A percentile compares a stretch with the other conserved stretches of the same genome.
Evolutionary conservation across 352 stramenopile genomes (phyloP).

Genomic region (Globisporangium carolinianum): DNA sequence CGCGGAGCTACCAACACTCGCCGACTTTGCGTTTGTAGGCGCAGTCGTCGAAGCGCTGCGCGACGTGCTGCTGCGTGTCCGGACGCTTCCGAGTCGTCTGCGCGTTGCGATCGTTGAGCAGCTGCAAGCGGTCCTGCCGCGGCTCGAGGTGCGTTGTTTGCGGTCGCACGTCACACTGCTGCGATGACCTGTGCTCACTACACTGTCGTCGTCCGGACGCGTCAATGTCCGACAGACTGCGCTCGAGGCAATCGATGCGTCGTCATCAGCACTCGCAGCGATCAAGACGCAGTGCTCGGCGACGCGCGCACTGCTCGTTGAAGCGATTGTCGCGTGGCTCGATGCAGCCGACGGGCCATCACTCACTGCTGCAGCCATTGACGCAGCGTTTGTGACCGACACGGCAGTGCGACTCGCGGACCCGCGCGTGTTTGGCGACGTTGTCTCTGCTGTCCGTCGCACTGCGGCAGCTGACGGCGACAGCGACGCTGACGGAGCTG

Average conservation of each 20-base stretch:
- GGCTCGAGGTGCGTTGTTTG: conserved; percentile 35
- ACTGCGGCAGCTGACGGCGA: too few species aligned
- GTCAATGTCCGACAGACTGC: conserved; percentile 8
- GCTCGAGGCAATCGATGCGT: conserved; percentile 23
- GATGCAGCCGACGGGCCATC: conserved; percentile 26
- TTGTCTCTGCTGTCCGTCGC: conserved; percentile 26
- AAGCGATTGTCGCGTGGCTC: conserved; percentile 61
- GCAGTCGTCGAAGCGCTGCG: conserved; percentile 47
- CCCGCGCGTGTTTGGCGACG: conserved; percentile 61
- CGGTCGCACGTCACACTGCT: not conserved
- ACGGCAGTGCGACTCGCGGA: conserved; percentile 64
- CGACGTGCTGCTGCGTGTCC: conserved; percentile 38
- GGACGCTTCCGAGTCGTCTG: conserved; percentile 16
- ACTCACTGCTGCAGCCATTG: conserved; percentile 14
- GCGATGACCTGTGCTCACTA: not conserved
- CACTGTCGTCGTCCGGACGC: not conserved
- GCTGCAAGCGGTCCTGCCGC: conserved; percentile 43
- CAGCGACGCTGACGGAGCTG: conserved; percentile 12
- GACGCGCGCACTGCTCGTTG: conserved; percentile 53
- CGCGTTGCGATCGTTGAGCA: conserved; percentile 28
- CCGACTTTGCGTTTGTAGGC: conserved; percentile 55
- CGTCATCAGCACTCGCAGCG: conserved; percentile 22
- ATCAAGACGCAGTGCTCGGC: conserved; percentile 49
- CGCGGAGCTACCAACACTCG: conserved; percentile 19
- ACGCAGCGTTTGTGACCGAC: conserved; percentile 44